phyloP scores from a whole-genome alignment of 1,284 basidiomycete genomes.

The Tilletia indica region DNA sequence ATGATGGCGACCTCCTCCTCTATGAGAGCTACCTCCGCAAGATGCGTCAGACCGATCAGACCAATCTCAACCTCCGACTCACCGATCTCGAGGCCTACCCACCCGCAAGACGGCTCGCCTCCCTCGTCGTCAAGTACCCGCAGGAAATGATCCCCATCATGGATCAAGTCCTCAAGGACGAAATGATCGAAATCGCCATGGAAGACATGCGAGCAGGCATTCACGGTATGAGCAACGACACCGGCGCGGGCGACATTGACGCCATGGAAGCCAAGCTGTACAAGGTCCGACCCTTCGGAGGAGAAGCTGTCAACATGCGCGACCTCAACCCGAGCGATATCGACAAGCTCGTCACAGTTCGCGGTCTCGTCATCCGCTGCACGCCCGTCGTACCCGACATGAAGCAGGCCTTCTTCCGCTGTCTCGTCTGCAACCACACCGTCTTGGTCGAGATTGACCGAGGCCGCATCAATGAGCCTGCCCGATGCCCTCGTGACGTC shows the following conservation, averaged over 20 bases:
- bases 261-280: slow-evolving; percentile 65
- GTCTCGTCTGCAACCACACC: slow-evolving; percentile 90
- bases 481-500: slow-evolving; percentile 84
- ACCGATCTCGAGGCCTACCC: slow-evolving; percentile 85
- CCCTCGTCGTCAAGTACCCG: slow-evolving; percentile 76
- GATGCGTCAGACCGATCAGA: slow-evolving; percentile 81
- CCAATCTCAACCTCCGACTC: slow-evolving; percentile 87
- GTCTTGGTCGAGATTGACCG: slow-evolving; percentile 92
- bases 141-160: slow-evolving; percentile 95
- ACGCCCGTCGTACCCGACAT: slow-evolving; percentile 98
- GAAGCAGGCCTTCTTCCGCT: slow-evolving; percentile 96
- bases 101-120: slow-evolving; percentile 71
- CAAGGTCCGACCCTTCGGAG: slow-evolving; percentile 86
- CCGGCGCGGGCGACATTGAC: slow-evolving; percentile 60
- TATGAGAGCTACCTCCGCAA: slow-evolving; percentile 81
- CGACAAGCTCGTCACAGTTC: slow-evolving; percentile 79
- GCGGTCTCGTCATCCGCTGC: slow-evolving; percentile 93
- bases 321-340: slow-evolving; percentile 53
- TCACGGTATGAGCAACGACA: slow-evolving; percentile 67
- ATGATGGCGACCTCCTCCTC: slow-evolving; percentile 57
- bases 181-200: slow-evolving; percentile 58
- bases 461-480: slow-evolving; percentile 90
- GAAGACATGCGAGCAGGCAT: slow-evolving; percentile 67
- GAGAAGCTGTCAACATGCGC: slow-evolving; percentile 62
- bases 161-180: slow-evolving; percentile 90